Conservation (phyloP, 1,284 basidiomycete species). For the Leucoagaricus sp. region DNA sequence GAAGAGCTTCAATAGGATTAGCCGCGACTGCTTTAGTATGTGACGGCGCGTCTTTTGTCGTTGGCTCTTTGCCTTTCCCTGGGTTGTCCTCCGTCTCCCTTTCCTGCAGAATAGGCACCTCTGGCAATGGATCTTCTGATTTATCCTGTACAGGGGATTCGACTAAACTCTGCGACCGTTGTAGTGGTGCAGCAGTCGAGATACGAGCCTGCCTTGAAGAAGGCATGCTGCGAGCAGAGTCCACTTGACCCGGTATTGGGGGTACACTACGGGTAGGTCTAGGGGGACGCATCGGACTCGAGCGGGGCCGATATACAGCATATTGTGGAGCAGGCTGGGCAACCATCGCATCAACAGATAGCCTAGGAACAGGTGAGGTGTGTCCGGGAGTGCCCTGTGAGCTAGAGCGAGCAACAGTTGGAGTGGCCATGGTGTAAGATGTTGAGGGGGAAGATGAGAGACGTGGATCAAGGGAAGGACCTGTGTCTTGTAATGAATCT, state of each 20-base stretch:
- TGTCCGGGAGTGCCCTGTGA: neutral
- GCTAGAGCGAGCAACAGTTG: neutral
- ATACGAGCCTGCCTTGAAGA: neutral
- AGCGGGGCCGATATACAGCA: neutral
- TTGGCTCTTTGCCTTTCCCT: neutral
- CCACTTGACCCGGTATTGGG: conserved; percentile 2
- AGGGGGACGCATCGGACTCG: neutral
- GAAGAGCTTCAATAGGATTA: conserved; percentile 10
- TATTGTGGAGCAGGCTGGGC: conserved; percentile 7
- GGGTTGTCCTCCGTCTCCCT: neutral
- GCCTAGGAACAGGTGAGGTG: neutral
- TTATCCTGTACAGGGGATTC: neutral
- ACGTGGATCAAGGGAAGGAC: neutral
- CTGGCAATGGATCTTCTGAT: neutral
- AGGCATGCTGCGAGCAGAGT: neutral
- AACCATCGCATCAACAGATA: neutral
- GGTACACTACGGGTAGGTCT: conserved; percentile 11
- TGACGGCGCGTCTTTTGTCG: neutral
- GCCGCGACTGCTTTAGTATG: neutral
- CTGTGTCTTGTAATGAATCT: neutral
- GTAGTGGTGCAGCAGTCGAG: neutral
- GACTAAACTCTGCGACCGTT: neutral
- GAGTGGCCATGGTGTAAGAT: conserved; percentile 5
- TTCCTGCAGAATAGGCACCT: neutral
- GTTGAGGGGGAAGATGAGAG: neutral